These are phyloP conservation scores for Cyberlindnera xylosilytica DNA, from an alignment of 805 yeast genomes.

Conservation along the genomic window DNA sequence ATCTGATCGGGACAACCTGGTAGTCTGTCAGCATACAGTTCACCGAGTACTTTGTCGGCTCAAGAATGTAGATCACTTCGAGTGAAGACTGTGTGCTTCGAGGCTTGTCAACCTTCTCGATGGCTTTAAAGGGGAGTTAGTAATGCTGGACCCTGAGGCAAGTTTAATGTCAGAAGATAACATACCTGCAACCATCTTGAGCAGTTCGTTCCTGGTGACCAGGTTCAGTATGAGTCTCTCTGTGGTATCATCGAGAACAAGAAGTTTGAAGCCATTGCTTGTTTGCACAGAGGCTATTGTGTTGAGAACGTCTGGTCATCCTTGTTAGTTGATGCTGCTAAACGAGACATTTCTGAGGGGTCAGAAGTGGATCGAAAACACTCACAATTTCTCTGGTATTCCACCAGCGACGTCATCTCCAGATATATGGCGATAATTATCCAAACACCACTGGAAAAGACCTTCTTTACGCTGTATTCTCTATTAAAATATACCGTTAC, in stretches of 20 bases:
- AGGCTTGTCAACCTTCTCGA: constrained; percentile 59
- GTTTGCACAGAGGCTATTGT: constrained; percentile 41
- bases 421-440: background rate
- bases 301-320: constrained; percentile 32
- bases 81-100: constrained; percentile 61
- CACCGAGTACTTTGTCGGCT: constrained; percentile 63
- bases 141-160: background rate
- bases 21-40: constrained; percentile 80
- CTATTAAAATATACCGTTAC: too few species aligned
- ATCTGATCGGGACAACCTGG: constrained; percentile 60
- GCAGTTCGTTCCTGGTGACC: constrained; percentile 45
- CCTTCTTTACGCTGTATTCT: too few species aligned
- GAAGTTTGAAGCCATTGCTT: constrained; percentile 41
- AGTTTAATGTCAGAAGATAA: background rate
- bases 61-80: constrained; percentile 78
- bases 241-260: constrained; percentile 57
- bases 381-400: constrained; percentile 34
- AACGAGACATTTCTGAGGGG: background rate
- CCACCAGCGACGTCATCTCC: constrained; percentile 36
- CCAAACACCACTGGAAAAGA: background rate
- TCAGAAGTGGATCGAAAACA: background rate
- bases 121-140: constrained; percentile 38
- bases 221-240: constrained; percentile 46
- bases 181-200: constrained; percentile 40
- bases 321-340: constrained; percentile 1